These are phyloP conservation scores for Neofusicoccum parvum DNA, from an alignment of 2,329 filamentous ascomycete species.

Conservation along the genomic window DNA sequence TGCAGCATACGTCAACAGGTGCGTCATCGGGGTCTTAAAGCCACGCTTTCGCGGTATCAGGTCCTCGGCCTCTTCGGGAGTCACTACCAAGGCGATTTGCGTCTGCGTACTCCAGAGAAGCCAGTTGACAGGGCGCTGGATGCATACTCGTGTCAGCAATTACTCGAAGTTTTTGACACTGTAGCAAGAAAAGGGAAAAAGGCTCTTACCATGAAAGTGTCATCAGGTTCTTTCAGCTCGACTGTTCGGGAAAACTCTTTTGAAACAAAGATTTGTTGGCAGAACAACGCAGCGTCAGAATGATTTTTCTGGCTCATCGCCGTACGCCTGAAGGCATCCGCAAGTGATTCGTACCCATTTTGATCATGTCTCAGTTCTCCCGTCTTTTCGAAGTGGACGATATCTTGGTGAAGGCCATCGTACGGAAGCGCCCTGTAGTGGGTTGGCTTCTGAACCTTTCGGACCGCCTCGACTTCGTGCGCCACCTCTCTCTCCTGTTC, in stretches of 20 bases:
- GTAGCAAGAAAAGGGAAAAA: neutral
- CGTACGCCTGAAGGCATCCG: conserved; percentile 30
- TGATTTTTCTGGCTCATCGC: conserved; percentile 39
- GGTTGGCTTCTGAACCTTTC: conserved; percentile 54
- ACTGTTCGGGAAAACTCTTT: conserved; percentile 54
- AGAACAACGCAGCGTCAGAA: conserved; percentile 27
- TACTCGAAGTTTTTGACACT: too few species aligned
- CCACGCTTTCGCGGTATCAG: conserved; percentile 52
- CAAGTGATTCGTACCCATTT: neutral
- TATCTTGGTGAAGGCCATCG: conserved; percentile 50
- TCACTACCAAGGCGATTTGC: conserved; percentile 58
- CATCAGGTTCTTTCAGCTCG: conserved; percentile 37
- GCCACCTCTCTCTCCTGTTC: conserved; percentile 60
- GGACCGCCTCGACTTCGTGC: conserved; percentile 59
- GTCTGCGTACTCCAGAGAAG: conserved; percentile 56
- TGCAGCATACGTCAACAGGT: conserved; percentile 61
- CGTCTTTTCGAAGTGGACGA: conserved; percentile 50
- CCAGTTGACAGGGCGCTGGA: conserved; percentile 59
- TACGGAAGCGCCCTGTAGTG: conserved; percentile 47
- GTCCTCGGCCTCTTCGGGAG: conserved; percentile 64
- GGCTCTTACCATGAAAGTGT: conserved; percentile 44
- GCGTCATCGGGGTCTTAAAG: conserved; percentile 28
- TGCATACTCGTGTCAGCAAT: neutral
- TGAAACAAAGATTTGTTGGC: conserved; percentile 43
- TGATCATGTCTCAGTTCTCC: conserved; percentile 40